A percentile compares a stretch with the other conserved stretches of the same genome.
phyloP scores from a whole-genome alignment of 148 eudicot species.

The Limonium bicolor region DNA sequence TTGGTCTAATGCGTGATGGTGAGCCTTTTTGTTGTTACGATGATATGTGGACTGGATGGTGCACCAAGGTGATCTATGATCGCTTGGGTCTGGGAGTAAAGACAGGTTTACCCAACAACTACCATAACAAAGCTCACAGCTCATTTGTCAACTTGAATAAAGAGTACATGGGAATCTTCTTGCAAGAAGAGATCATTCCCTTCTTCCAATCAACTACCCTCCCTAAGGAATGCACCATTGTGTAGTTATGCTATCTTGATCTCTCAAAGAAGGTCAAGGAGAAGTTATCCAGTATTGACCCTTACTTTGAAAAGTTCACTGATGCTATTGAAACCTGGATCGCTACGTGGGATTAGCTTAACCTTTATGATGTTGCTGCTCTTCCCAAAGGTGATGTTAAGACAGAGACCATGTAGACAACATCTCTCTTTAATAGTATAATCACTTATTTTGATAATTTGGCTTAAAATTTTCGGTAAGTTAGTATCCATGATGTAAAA shows the following conservation, averaged over 20 bases:
- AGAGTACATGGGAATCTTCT: background rate
- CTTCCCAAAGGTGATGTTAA: background rate
- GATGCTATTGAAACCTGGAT: constrained; percentile 8
- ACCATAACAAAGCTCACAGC: constrained; percentile 6
- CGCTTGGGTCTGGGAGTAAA: constrained; percentile 5
- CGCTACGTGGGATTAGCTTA: constrained; percentile 1
- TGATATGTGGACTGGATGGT: constrained; percentile 2
- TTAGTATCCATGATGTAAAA: no score
- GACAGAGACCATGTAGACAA: background rate
- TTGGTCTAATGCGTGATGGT: constrained; percentile 4
- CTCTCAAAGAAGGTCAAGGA: constrained; percentile 1
- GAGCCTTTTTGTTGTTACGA: constrained; percentile 3
- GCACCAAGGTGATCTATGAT: constrained; percentile 7
- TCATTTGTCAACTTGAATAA: constrained; percentile 5
- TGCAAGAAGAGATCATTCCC: constrained; percentile 8
- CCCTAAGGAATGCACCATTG: constrained; percentile 1
- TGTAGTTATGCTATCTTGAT: constrained; percentile 3
- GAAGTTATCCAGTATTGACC: background rate
- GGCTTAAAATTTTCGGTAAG: no score
- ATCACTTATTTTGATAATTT: background rate
- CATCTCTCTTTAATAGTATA: background rate
- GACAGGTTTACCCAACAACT: constrained; percentile 5
- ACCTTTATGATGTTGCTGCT: background rate
- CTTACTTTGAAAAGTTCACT: constrained; percentile 4
- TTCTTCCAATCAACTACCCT: constrained; percentile 5